Evolutionary conservation across 2,329 filamentous ascomycete genomes (phyloP).

Genomic region (Diaporthe nobilis): DNA sequence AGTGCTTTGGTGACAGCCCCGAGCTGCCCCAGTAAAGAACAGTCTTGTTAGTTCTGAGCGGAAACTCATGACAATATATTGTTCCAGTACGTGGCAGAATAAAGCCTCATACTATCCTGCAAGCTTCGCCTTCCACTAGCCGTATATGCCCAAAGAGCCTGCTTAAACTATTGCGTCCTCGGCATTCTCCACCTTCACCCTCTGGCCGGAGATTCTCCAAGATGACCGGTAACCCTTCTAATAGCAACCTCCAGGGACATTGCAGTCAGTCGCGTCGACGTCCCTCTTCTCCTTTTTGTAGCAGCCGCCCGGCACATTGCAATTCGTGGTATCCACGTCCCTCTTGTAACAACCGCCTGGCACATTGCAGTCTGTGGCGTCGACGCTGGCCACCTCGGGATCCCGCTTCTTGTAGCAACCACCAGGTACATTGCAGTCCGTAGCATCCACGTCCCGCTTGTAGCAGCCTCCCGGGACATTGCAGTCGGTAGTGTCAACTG

Average conservation of each 20-base stretch:
- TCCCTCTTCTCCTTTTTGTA: conserved; percentile 2
- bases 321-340: background rate
- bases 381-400: background rate
- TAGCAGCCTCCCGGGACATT: background rate
- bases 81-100: background rate
- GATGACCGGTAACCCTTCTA: background rate
- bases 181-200: background rate
- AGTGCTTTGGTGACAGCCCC: conserved; percentile 38
- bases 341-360: background rate
- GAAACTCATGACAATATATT: background rate
- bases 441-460: background rate
- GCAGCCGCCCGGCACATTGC: background rate
- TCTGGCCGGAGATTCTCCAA: background rate
- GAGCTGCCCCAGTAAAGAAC: conserved; percentile 25
- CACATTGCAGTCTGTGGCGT: background rate
- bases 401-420: background rate
- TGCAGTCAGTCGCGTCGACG: background rate
- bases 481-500: conserved; percentile 7
- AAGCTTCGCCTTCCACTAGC: background rate
- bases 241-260: background rate
- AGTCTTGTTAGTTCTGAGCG: too few species aligned
- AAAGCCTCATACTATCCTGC: background rate
- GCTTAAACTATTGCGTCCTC: background rate
- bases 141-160: background rate
- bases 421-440: background rate